phyloP scores from a whole-genome alignment of 768 basidiomycete species.

The Paxillus ammoniavirescens region DNA sequence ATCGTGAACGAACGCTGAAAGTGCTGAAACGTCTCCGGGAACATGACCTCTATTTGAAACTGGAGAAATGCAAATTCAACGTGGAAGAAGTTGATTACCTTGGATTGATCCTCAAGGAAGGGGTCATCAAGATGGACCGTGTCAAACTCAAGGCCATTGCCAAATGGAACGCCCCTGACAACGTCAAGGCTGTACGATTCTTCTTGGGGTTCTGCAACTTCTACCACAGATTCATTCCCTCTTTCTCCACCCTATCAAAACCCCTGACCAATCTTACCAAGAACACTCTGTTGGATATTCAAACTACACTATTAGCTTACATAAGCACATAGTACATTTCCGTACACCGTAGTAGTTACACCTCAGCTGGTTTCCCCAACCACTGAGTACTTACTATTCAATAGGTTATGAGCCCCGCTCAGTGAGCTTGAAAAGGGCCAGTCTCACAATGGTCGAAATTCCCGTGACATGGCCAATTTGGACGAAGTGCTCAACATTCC shows the following conservation, averaged over 20 bases:
- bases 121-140: conserved; percentile 31
- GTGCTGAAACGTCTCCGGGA: conserved; percentile 30
- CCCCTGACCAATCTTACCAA: conserved; percentile 8
- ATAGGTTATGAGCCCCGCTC: too few species aligned
- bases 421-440: too few species aligned
- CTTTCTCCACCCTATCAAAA: conserved; percentile 31
- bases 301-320: too few species aligned
- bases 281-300: too few species aligned
- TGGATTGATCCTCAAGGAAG: background rate
- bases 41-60: conserved; percentile 33
- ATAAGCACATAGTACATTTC: too few species aligned
- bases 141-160: conserved; percentile 33
- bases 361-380: too few species aligned
- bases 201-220: too few species aligned
- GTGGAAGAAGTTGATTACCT: background rate
- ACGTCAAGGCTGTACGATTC: conserved; percentile 32
- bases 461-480: too few species aligned
- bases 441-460: too few species aligned
- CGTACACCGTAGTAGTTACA: too few species aligned
- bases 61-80: conserved; percentile 25
- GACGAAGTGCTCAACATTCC: too few species aligned
- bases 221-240: background rate
- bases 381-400: too few species aligned
- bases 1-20: conserved; percentile 5
- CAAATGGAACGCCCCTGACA: conserved; percentile 25